A percentile compares a stretch with the other conserved stretches of the same genome.
Evolutionary conservation across 106 monocot species (phyloP).

Genomic region (Acorus calamus): DNA sequence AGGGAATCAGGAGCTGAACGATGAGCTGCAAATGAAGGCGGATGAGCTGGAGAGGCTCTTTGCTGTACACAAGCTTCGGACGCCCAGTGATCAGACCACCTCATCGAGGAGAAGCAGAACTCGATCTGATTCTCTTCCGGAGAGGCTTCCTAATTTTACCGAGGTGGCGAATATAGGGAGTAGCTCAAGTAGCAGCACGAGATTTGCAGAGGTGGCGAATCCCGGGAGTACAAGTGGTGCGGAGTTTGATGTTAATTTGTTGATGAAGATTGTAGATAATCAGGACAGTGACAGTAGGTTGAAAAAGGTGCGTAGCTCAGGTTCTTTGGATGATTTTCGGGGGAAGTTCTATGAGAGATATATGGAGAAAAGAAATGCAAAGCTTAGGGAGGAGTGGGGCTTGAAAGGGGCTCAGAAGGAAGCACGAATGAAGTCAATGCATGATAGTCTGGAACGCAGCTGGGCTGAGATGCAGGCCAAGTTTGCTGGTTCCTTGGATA

Average conservation of each 20-base stretch:
- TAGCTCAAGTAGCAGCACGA: too few relatives aligned
- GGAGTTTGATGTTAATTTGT: slow-evolving; percentile 35
- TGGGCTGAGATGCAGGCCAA: slow-evolving; percentile 59
- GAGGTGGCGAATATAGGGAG: neutral
- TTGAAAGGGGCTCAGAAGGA: slow-evolving; percentile 58
- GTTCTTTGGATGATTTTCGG: slow-evolving; percentile 34
- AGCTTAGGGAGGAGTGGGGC: slow-evolving; percentile 58
- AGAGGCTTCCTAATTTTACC: slow-evolving; percentile 7
- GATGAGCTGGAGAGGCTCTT: slow-evolving; percentile 87
- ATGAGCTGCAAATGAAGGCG: slow-evolving; percentile 75
- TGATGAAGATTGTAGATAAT: slow-evolving; percentile 35
- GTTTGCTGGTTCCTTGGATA: slow-evolving; percentile 26
- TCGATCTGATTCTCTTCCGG: slow-evolving; percentile 9
- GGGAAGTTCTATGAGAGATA: slow-evolving; percentile 75
- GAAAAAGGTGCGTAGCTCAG: slow-evolving; percentile 13
- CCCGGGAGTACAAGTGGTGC: slow-evolving; percentile 1
- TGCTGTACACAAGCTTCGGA: slow-evolving; percentile 75
- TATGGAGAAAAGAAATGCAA: slow-evolving; percentile 71
- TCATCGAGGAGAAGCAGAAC: slow-evolving; percentile 44
- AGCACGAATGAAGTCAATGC: slow-evolving; percentile 75
- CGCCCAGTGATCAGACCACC: slow-evolving; percentile 12
- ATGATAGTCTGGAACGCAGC: slow-evolving; percentile 59
- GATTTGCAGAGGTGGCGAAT: too few relatives aligned
- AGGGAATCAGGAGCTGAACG: slow-evolving; percentile 67
- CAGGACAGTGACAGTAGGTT: slow-evolving; percentile 9